A percentile compares a stretch with the other conserved stretches of the same genome.
These are phyloP conservation scores for Aspergillus fructus DNA, from an alignment of 2,329 filamentous ascomycete species.

Conservation along the genomic window DNA sequence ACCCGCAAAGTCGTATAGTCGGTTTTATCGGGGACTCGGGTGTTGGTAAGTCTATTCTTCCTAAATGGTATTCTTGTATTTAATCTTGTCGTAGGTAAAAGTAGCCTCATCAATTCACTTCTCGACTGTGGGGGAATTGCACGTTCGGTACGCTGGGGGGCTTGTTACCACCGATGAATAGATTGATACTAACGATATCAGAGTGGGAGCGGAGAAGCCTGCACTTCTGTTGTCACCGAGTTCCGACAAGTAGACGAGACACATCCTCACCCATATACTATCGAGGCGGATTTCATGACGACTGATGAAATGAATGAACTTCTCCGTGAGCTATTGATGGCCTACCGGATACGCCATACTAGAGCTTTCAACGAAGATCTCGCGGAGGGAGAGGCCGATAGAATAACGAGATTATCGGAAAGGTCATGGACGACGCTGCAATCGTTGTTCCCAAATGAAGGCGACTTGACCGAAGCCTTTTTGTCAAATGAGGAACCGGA, in stretches of 20 bases:
- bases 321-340: constrained; percentile 5
- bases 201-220: constrained; percentile 10
- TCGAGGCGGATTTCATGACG: constrained; percentile 13
- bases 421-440: constrained; percentile 16
- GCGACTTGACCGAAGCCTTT: constrained; percentile 12
- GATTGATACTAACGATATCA: neutral
- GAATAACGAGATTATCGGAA: constrained; percentile 1
- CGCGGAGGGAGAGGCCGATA: constrained; percentile 9
- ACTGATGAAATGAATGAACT: constrained; percentile 4
- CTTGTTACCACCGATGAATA: neutral
- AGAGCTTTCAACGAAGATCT: neutral
- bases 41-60: neutral
- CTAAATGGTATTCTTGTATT: no score
- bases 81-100: neutral
- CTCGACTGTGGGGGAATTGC: constrained; percentile 9
- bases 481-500: constrained; percentile 9
- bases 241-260: constrained; percentile 7
- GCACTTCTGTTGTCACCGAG: constrained; percentile 14
- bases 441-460: constrained; percentile 16
- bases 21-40: constrained; percentile 10
- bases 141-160: constrained; percentile 3
- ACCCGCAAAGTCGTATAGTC: constrained; percentile 2
- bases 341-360: constrained; percentile 1
- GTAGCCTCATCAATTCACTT: constrained; percentile 9
- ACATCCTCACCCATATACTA: constrained; percentile 5